A percentile compares a stretch with the other conserved stretches of the same genome.
phyloP scores from a whole-genome alignment of 305 asterid species.

The Nicotiana rustica region DNA sequence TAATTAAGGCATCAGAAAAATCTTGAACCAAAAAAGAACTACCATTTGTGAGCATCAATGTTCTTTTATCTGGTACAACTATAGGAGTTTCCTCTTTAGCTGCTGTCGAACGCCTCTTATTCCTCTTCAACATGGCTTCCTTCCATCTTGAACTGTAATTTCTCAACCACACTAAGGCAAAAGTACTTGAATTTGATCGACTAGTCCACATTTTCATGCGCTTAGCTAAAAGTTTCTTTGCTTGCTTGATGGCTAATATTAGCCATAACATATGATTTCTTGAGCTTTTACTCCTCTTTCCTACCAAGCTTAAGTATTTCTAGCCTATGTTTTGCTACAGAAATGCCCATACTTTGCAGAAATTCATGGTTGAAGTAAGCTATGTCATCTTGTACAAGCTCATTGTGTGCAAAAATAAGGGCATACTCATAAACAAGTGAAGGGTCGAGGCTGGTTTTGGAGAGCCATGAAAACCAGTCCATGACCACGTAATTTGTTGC shows the following conservation, averaged over 20 bases:
- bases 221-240: constrained; percentile 54
- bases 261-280: constrained; percentile 51
- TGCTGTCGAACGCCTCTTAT: constrained; percentile 36
- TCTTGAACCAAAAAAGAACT: too few relatives aligned
- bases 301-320: constrained; percentile 75
- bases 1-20: too few relatives aligned
- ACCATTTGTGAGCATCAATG: too few relatives aligned
- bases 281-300: constrained; percentile 36
- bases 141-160: constrained; percentile 57
- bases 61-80: constrained; percentile 39
- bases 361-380: constrained; percentile 78
- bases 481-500: background rate
- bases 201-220: constrained; percentile 47
- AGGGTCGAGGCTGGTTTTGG: constrained; percentile 53
- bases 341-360: constrained; percentile 85
- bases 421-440: constrained; percentile 68
- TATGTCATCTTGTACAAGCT: constrained; percentile 76
- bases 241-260: constrained; percentile 52
- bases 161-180: constrained; percentile 54
- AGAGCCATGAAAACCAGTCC: constrained; percentile 31
- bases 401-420: constrained; percentile 65
- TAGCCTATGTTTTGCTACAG: constrained; percentile 78
- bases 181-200: constrained; percentile 47
- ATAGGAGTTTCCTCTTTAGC: constrained; percentile 44
- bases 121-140: constrained; percentile 57